Conservation (phyloP, 1,284 basidiomycete species). For the Sparassis latifolia region DNA sequence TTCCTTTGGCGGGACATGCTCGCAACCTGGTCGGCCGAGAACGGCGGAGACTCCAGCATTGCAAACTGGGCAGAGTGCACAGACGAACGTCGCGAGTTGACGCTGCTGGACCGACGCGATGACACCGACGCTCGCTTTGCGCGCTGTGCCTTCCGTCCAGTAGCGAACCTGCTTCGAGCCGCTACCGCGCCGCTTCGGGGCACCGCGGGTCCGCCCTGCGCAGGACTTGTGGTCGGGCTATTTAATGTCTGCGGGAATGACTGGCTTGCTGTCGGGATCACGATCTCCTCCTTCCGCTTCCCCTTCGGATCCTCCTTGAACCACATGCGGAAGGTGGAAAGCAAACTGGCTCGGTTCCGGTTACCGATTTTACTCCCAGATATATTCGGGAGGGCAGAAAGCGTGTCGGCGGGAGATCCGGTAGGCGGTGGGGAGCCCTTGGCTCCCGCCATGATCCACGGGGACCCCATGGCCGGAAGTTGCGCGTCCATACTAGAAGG, state of each 20-base stretch:
- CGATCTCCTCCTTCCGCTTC: conserved; percentile 37
- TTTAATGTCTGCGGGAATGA: conserved; percentile 10
- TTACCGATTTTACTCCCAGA: conserved; percentile 30
- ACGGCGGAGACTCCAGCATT: conserved; percentile 47
- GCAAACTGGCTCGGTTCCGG: conserved; percentile 61
- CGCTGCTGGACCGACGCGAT: conserved; percentile 74
- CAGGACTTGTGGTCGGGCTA: conserved; percentile 19
- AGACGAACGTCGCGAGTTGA: conserved; percentile 72
- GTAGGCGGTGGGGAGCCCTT: conserved; percentile 40
- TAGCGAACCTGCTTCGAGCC: conserved; percentile 28
- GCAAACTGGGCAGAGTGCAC: conserved; percentile 57
- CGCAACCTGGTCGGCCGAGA: conserved; percentile 35
- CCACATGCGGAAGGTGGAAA: conserved; percentile 72
- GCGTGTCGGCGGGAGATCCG: conserved; percentile 45
- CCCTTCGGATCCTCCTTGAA: conserved; percentile 77
- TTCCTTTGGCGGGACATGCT: conserved; percentile 33
- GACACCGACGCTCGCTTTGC: conserved; percentile 59
- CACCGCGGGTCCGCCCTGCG: conserved; percentile 23
- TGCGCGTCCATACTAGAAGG: conserved; percentile 35
- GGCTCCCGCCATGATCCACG: conserved; percentile 60
- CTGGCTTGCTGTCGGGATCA: conserved; percentile 11
- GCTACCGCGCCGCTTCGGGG: conserved; percentile 42
- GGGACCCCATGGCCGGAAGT: conserved; percentile 45
- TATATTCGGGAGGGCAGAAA: conserved; percentile 51
- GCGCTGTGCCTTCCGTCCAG: conserved; percentile 33